Base-by-base conservation (phyloP, 148 eudicot genomes). In the Camellia lanceoleosa region DNA sequence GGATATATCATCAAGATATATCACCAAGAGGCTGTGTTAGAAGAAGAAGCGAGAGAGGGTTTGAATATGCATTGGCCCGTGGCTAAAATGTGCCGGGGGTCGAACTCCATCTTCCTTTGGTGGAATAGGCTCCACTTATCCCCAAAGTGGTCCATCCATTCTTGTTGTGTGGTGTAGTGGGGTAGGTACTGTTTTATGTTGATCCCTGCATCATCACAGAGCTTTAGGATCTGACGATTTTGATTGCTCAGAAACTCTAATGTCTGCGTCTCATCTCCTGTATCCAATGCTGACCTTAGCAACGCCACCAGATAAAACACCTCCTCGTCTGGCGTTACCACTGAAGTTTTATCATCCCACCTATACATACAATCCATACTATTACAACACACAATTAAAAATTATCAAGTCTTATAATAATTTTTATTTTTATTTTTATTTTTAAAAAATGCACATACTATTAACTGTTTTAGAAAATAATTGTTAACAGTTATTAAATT, bases 61-160 rank as follows among this genome's bases (percentile, higher is more conserved):
- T 75, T 71, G 73, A 93, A 95, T 67, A 95, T 93, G 16, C 86
- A 86, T 78, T 95, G 99, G 78, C 99, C 97, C 0, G 97, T 89
- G 11, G 97, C 93, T 59, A 95, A 71, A 70, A 95, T 86, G 64
- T 54, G 90, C 59, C 83, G 81, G 1, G 99, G 99, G 76, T 95
- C 99, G 14, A 86, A 95, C 73, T 87, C 76, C 79, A 58, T 65
- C 84, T 95, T 95, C 86, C 90, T 85, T 49, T 67, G 74, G 56
- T 77, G 20, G 79, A 95, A 87, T 4, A 46, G 77, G 23, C 79
- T 80, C 99, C 99, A 95, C 68, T 89, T 93, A 0, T 89, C 86
- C 15, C 90, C 94, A 54, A 87, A 95, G 82, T 95, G 97, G 81
- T 87, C 81, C 54, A 82, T 88, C 99, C 99, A 95, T 65, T 95